Percentiles rank a stretch among this genome's conserved stretches.
These are phyloP conservation scores for Coniosporium uncinatum DNA, from an alignment of 2,329 filamentous ascomycete genomes.

Conservation along the genomic window DNA sequence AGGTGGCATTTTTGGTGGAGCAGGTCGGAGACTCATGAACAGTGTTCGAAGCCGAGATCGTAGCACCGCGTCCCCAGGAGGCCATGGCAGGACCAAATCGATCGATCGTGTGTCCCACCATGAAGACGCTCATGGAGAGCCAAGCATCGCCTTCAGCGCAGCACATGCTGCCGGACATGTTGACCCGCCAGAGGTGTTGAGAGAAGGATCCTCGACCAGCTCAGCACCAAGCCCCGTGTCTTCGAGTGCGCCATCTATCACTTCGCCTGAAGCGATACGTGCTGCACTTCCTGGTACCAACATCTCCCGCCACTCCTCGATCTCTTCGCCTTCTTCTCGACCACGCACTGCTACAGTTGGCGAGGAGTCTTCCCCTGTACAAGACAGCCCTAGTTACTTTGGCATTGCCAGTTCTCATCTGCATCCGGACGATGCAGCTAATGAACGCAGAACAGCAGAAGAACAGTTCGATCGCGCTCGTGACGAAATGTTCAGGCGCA, in stretches of 20 bases:
- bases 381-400: neutral
- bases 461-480: slow-evolving; percentile 26
- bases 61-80: slow-evolving; percentile 38
- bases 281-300: slow-evolving; percentile 8
- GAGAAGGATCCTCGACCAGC: slow-evolving; percentile 24
- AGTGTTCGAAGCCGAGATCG: slow-evolving; percentile 32
- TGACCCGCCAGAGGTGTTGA: slow-evolving; percentile 42
- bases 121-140: slow-evolving; percentile 56
- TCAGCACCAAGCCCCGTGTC: slow-evolving; percentile 35
- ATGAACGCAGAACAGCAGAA: slow-evolving; percentile 17
- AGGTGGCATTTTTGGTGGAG: slow-evolving; percentile 36
- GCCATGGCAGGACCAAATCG: slow-evolving; percentile 47
- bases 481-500: slow-evolving; percentile 25
- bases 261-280: neutral
- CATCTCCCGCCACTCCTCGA: slow-evolving; percentile 28
- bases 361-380: neutral
- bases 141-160: slow-evolving; percentile 59
- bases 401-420: too few species aligned
- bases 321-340: slow-evolving; percentile 28
- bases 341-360: neutral
- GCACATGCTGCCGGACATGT: slow-evolving; percentile 55
- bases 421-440: too few species aligned
- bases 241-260: slow-evolving; percentile 20
- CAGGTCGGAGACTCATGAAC: slow-evolving; percentile 39
- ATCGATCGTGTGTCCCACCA: slow-evolving; percentile 56